Conservation (phyloP, 495 filamentous ascomycete genomes). For the Penicillium coprophilum region DNA sequence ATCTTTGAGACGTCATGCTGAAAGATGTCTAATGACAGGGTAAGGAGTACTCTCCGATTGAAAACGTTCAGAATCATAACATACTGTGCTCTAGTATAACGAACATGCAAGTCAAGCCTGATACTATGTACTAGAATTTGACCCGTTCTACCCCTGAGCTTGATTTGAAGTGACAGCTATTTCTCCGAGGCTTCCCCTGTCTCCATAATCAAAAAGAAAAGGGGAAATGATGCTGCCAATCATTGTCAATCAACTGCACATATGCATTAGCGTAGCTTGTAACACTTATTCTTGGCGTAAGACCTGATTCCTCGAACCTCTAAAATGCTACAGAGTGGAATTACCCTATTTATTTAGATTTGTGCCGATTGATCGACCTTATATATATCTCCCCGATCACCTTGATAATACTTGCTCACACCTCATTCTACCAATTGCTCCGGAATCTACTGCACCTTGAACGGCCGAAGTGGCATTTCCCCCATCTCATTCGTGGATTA, state of each 20-base stretch:
- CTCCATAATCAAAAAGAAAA: not conserved
- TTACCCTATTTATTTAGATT: not conserved
- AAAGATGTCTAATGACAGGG: not conserved
- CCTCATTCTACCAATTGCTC: not conserved
- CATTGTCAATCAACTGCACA: slow-evolving; percentile 3
- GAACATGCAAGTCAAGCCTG: not conserved
- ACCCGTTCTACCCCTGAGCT: not conserved
- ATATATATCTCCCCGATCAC: not conserved
- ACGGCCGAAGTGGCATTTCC: not conserved
- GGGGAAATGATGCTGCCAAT: slow-evolving; percentile 5
- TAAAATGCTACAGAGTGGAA: no score
- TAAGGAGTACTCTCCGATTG: no score
- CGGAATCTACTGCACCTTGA: not conserved
- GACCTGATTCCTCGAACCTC: no score
- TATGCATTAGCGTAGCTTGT: not conserved
- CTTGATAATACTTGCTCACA: not conserved
- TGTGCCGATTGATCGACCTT: not conserved
- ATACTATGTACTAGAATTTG: not conserved
- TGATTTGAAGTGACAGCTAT: not conserved
- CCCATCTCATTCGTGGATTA: no score
- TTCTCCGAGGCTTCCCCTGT: not conserved
- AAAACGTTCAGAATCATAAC: not conserved
- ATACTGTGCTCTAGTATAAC: not conserved
- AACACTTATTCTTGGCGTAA: not conserved
- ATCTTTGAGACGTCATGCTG: slow-evolving; percentile 4